These are phyloP conservation scores for Cercospora zeina DNA, from an alignment of 2,329 filamentous ascomycete species.

Conservation along the genomic window DNA sequence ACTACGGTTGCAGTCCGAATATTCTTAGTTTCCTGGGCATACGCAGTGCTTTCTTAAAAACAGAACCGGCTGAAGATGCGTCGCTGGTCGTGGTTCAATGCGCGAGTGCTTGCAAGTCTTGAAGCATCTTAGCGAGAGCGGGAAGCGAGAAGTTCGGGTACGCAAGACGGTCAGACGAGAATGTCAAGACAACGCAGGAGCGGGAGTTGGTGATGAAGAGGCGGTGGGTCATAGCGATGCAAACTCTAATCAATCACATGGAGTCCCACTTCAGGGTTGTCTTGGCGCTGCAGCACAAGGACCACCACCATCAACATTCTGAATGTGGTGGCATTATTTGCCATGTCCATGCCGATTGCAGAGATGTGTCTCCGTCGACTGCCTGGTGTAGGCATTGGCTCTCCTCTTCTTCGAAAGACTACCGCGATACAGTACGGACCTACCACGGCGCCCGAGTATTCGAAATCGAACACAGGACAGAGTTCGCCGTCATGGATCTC, in stretches of 20 bases:
- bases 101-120: not conserved
- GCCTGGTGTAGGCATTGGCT: not conserved
- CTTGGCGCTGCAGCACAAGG: not conserved
- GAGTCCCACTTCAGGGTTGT: not conserved
- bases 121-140: not conserved
- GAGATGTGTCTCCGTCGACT: not conserved
- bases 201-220: not conserved
- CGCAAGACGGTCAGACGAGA: not conserved
- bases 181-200: not conserved
- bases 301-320: not conserved
- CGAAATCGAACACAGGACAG: not conserved
- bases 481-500: not conserved
- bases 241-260: not conserved
- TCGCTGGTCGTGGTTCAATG: not conserved
- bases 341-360: not conserved
- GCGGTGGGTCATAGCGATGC: not conserved
- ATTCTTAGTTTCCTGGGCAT: not conserved
- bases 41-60: not conserved
- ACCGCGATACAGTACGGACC: not conserved
- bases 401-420: not conserved
- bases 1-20: not conserved
- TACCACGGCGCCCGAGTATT: not conserved
- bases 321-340: not conserved
- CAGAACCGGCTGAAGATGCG: not conserved
- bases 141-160: not conserved